A percentile compares a stretch with the other conserved stretches of the same genome.
These are phyloP conservation scores for Pilobolus umbonatus DNA, from an alignment of 192 early-diverging fungal species.

Conservation along the genomic window DNA sequence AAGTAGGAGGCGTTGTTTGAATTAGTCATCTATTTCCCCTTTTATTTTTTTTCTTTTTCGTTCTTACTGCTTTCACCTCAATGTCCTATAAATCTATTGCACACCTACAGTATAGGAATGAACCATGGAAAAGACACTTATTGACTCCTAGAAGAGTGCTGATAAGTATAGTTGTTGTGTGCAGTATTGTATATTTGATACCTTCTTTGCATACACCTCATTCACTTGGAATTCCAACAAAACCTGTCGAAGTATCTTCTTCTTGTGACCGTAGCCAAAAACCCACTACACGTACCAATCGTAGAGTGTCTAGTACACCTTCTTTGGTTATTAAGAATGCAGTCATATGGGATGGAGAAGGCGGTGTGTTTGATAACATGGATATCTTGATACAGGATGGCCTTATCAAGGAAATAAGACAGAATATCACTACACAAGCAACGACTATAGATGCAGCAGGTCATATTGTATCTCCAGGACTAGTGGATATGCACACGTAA, in stretches of 20 bases:
- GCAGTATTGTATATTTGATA: no score
- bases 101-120: no score
- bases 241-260: neutral
- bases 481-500: slow-evolving; percentile 49
- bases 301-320: no score
- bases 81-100: no score
- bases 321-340: slow-evolving; percentile 31
- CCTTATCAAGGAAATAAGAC: slow-evolving; percentile 32
- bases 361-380: slow-evolving; percentile 16
- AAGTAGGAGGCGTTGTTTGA: slow-evolving; percentile 1
- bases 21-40: neutral
- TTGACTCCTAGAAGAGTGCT: no score
- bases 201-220: no score
- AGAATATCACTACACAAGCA: slow-evolving; percentile 8
- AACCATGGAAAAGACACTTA: no score
- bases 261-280: neutral
- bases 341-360: slow-evolving; percentile 33
- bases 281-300: no score
- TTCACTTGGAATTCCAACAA: no score
- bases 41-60: neutral
- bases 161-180: no score
- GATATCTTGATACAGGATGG: slow-evolving; percentile 44
- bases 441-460: slow-evolving; percentile 46
- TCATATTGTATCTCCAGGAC: slow-evolving; percentile 50
- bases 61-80: no score